Evolutionary conservation across 225 moss, liverwort and hornwort species (phyloP), one percentile per base, ranked within the genome.

Genomic region (Marchantia polymorpha): DNA sequence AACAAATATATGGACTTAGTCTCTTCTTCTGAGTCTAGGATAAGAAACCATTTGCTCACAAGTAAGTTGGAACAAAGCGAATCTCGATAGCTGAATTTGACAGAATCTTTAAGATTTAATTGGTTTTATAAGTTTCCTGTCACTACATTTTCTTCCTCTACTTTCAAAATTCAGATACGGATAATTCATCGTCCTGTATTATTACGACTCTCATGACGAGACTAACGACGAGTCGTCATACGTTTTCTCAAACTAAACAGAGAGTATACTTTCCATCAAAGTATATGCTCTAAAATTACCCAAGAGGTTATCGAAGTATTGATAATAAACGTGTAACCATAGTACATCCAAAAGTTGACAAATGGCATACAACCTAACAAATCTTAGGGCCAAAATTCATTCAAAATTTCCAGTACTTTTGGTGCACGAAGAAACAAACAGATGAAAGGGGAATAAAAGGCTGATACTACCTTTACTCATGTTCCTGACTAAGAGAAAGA

Each of bases 1-100:
- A 63, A 47, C 60, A 76, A 48, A 76, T 63, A 12, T 47, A 22
- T 55, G 11, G 29, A 27, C 31, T 76, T 39, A 76, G 63, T 63
- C 60, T 22, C 74, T 74, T 49, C 55, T 75, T 74, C 19, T 53
- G 54, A 27, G 54, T 20, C 12, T 56, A 15, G 30, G 58, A 31
- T 73, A n/a, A 72, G 58, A 55, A 55, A 56, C 74, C 7, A 17
- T 54, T 75, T 19, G 55, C 74, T 30, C 56, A 16, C 14, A 55
- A 29, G 29, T 6, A 29, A 39, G 46, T 20, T 31, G 16, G 23
- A 75, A 47, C n/a, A 71, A 10, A 65, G 12, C 29, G 8, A 29
- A 65, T 26, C 65, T 65, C 27, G 11, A 27, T 12, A 27, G 65
- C 65, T 12, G 0, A 11, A 26, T 17, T 65, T 26, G 6, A 64